These are phyloP conservation scores for Neurospora pannonica DNA, from an alignment of 495 filamentous ascomycete species.

Conservation along the genomic window DNA sequence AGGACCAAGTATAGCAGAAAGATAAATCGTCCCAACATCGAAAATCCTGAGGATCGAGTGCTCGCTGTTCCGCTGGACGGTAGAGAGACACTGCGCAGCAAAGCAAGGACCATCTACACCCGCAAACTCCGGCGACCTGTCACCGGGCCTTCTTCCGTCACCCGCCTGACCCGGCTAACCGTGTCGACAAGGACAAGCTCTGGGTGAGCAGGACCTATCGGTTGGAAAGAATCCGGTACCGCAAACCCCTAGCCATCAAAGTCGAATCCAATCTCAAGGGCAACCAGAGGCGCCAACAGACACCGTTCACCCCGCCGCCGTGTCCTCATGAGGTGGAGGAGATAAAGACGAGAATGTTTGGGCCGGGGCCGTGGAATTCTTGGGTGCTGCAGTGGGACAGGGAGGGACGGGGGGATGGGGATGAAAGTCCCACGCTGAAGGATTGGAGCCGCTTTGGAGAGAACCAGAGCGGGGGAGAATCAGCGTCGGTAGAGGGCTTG, in stretches of 20 bases:
- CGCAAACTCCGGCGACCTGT: neutral
- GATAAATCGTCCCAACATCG: neutral
- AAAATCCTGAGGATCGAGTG: neutral
- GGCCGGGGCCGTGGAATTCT: neutral
- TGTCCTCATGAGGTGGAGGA: neutral
- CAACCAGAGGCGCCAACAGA: neutral
- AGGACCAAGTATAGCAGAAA: neutral
- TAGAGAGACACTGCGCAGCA: neutral
- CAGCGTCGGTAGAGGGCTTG: too few species aligned
- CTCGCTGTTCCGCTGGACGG: neutral
- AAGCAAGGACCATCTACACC: neutral
- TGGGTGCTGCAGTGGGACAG: neutral
- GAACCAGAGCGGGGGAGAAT: neutral
- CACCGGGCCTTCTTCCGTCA: neutral
- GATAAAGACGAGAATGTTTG: neutral
- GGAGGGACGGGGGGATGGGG: neutral
- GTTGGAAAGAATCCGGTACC: neutral
- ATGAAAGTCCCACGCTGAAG: neutral
- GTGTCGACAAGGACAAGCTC: neutral
- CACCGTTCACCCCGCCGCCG: neutral
- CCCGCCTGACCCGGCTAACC: neutral
- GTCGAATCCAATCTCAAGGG: neutral
- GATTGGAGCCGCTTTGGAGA: neutral
- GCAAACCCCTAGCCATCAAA: neutral
- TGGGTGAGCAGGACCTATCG: neutral